These are phyloP conservation scores for Ligustrum vulgare DNA, from an alignment of 257 asterid genomes.

Conservation along the genomic window DNA sequence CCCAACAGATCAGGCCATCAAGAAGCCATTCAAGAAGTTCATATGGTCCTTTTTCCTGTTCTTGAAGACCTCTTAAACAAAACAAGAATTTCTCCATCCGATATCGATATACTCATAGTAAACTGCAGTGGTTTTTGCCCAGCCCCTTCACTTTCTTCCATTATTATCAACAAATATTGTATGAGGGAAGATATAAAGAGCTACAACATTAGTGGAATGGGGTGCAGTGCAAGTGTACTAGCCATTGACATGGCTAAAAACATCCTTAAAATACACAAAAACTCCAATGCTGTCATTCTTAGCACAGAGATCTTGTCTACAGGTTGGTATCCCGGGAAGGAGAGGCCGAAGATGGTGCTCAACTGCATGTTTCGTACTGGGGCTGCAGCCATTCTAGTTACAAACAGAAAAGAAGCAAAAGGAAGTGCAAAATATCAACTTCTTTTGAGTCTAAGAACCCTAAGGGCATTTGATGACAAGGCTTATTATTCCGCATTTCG, in stretches of 20 bases:
- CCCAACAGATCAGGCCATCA: slow-evolving; percentile 52
- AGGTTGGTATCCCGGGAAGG: slow-evolving; percentile 84
- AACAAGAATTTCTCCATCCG: slow-evolving; percentile 39
- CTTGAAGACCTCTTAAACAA: slow-evolving; percentile 51
- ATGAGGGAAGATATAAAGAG: slow-evolving; percentile 68
- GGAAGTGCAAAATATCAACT: slow-evolving; percentile 55
- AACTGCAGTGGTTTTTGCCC: slow-evolving; percentile 97
- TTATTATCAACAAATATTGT: slow-evolving; percentile 42
- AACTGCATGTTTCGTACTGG: slow-evolving; percentile 83
- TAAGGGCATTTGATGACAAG: slow-evolving; percentile 70
- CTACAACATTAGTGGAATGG: slow-evolving; percentile 80
- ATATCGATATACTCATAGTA: slow-evolving; percentile 69
- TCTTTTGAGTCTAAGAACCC: slow-evolving; percentile 50
- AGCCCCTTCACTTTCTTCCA: slow-evolving; percentile 63
- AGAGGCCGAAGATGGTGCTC: slow-evolving; percentile 50
- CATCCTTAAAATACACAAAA: slow-evolving; percentile 43
- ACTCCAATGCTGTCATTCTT: slow-evolving; percentile 58
- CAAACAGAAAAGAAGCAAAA: slow-evolving; percentile 46
- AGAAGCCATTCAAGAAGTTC: slow-evolving; percentile 61
- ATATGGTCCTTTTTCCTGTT: slow-evolving; percentile 59
- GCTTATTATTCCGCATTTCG: slow-evolving; percentile 57
- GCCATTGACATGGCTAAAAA: slow-evolving; percentile 64
- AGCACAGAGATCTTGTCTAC: slow-evolving; percentile 82
- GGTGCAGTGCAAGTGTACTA: slow-evolving; percentile 82
- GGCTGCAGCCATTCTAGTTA: slow-evolving; percentile 59